A percentile compares a stretch with the other conserved stretches of the same genome.
These are phyloP conservation scores for Micractinium sp. DNA, from an alignment of 139 green algal species.

Conservation along the genomic window DNA sequence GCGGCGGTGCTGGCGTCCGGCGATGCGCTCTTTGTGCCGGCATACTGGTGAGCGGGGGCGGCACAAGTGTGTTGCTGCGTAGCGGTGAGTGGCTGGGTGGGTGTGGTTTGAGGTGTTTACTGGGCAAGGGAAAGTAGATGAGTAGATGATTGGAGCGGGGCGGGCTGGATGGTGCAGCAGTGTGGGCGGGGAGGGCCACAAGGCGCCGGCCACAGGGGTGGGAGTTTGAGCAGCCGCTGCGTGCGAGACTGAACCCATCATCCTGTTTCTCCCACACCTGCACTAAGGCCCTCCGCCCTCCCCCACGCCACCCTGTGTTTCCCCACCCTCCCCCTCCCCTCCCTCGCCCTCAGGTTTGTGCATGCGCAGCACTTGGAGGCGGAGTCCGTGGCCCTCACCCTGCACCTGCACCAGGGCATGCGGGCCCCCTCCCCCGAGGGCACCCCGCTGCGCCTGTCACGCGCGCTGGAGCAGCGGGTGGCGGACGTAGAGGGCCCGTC, in stretches of 20 bases:
- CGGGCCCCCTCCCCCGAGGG: constrained; percentile 28
- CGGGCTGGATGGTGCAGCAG: no score
- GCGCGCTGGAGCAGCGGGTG: constrained; percentile 59
- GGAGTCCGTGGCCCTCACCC: constrained; percentile 31
- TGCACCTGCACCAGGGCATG: constrained; percentile 34
- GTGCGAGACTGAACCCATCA: neutral
- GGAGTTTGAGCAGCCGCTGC: no score
- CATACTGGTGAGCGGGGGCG: constrained; percentile 56
- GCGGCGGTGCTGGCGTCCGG: constrained; percentile 57
- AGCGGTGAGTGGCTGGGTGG: neutral
- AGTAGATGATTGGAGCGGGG: no score
- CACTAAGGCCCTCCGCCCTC: neutral
- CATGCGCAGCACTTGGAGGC: constrained; percentile 60
- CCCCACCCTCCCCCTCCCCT: neutral
- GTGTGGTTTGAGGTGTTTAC: neutral
- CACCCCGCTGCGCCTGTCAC: constrained; percentile 53
- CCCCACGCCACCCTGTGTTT: neutral
- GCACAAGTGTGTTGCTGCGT: no score
- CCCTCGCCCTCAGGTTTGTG: constrained; percentile 41
- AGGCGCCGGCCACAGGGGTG: no score
- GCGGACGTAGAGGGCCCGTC: constrained; percentile 43
- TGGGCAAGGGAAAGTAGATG: no score
- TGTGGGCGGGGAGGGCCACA: no score
- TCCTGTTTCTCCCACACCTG: neutral
- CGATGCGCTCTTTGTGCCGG: constrained; percentile 69